Conservation (phyloP, 108 stramenopile species). For the Cylindrotheca closterium region DNA sequence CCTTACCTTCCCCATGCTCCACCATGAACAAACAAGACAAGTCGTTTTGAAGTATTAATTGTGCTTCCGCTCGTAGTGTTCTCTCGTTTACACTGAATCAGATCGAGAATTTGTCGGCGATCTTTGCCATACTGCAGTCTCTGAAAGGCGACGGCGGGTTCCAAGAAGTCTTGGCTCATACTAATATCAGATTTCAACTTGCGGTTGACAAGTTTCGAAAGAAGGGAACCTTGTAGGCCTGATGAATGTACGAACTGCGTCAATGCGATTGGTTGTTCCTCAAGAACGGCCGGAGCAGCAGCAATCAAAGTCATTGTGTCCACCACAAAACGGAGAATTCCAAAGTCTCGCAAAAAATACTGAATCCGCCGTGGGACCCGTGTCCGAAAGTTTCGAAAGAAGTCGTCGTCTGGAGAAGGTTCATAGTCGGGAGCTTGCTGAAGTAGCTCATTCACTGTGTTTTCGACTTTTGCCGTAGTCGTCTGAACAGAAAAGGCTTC, state of each 20-base stretch:
- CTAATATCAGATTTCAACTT: background rate
- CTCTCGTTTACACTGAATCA: background rate
- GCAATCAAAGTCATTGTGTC: background rate
- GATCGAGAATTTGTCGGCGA: background rate
- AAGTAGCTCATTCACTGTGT: too few species aligned
- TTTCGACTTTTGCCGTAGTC: too few species aligned
- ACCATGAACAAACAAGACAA: slow-evolving; percentile 47
- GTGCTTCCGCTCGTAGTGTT: too few species aligned
- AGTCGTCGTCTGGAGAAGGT: slow-evolving; percentile 18
- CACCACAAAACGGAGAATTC: background rate
- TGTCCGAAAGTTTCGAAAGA: slow-evolving; percentile 12
- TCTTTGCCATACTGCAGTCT: too few species aligned
- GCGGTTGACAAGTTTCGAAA: background rate
- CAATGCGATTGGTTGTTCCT: too few species aligned
- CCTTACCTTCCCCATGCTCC: slow-evolving; percentile 40
- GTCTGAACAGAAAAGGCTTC: too few species aligned
- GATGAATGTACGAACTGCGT: too few species aligned
- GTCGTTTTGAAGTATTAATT: too few species aligned
- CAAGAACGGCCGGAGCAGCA: background rate
- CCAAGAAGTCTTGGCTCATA: too few species aligned
- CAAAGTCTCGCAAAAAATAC: background rate
- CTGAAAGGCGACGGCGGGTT: too few species aligned
- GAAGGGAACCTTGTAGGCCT: background rate
- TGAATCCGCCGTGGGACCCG: slow-evolving; percentile 1
- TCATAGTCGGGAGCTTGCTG: too few species aligned